phyloP scores from a whole-genome alignment of 2,329 filamentous ascomycete genomes.

The Fusarium sp. region DNA sequence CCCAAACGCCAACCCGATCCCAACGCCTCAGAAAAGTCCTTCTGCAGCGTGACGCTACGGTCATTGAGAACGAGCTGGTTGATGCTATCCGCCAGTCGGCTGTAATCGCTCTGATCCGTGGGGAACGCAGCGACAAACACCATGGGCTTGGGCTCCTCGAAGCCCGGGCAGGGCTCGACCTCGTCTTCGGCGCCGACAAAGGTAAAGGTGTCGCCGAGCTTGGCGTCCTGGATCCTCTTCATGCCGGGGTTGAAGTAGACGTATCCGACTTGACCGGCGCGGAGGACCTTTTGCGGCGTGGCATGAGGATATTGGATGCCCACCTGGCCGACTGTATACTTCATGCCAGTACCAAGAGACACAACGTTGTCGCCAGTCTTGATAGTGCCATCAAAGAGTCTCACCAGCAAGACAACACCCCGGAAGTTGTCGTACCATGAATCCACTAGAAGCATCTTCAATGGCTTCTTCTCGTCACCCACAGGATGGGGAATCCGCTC shows the following conservation, averaged over 20 bases:
- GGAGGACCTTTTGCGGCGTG: constrained; percentile 81
- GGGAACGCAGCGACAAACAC: constrained; percentile 98
- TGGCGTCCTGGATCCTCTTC: constrained; percentile 95
- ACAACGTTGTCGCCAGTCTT: constrained; percentile 86
- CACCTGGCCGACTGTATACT: constrained; percentile 95
- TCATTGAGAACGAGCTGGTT: constrained; percentile 94
- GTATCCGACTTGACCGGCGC: constrained; percentile 95
- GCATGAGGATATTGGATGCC: constrained; percentile 95
- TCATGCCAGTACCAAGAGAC: constrained; percentile 87
- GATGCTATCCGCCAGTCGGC: constrained; percentile 91
- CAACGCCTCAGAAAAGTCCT: constrained; percentile 93
- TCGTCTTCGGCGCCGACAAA: constrained; percentile 79
- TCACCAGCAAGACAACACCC: constrained; percentile 90
- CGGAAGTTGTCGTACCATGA: constrained; percentile 99
- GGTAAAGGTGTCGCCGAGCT: constrained; percentile 96
- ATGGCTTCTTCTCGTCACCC: constrained; percentile 77
- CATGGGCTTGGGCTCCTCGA: constrained; percentile 98
- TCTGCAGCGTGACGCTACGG: constrained; percentile 91
- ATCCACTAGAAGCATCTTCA: constrained; percentile 91
- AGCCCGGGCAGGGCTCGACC: constrained; percentile 87
- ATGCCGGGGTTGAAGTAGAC: constrained; percentile 98
- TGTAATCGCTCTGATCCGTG: constrained; percentile 88
- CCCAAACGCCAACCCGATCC: constrained; percentile 95
- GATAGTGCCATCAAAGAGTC: constrained; percentile 90
- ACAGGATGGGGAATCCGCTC: constrained; percentile 84